Evolutionary conservation across 306 rosid species (phyloP), one percentile per base, ranked within the genome.

Genomic region (Medicago ruthenica): DNA sequence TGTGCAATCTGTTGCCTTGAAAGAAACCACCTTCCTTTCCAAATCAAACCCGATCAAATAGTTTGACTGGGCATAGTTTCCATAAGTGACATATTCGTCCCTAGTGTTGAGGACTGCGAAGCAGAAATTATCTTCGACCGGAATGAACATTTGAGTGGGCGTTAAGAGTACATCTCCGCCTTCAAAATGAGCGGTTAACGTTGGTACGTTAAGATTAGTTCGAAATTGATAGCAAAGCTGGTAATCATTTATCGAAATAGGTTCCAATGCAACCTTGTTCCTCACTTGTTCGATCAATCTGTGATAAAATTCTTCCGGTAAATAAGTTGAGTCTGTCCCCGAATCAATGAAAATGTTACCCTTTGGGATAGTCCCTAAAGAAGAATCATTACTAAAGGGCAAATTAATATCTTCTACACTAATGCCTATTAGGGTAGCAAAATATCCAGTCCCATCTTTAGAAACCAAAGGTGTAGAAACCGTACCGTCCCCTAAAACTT

Each of bases 271-370:
- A 70, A 79, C 65, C 22, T 79, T 74, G 3, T 21, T 74, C 37
- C 39, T 66, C 4, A 87, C 86, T 62, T 84, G 80, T 2, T 2
- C 45, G 0, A 36, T 81, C 24, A 87, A 39, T 21, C 78, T 18
- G 7, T 82, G 48, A 9, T 76, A 79, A 15, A 87, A 77, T 12
- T 80, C 65, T 77, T 84, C 69, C 0, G 86, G 88, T n/a, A 87
- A 8, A 14, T 13, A 0, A 61, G 10, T 31, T 22, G 44, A 20
- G 31, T 24, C 2, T 31, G 67, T 61, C 11, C 67, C 88, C 0
- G 82, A 79, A 76, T 84, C 90, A 27, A 82, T 24, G n/a, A 84
- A 31, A 81, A 81, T 73, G 73, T 84, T 87, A 14, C 86, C 85
- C 13, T 79, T 71, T 13, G 58, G 14, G 51, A 54, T 61, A 11